phyloP scores from a whole-genome alignment of 768 basidiomycete genomes.

The Harrya chromipes region DNA sequence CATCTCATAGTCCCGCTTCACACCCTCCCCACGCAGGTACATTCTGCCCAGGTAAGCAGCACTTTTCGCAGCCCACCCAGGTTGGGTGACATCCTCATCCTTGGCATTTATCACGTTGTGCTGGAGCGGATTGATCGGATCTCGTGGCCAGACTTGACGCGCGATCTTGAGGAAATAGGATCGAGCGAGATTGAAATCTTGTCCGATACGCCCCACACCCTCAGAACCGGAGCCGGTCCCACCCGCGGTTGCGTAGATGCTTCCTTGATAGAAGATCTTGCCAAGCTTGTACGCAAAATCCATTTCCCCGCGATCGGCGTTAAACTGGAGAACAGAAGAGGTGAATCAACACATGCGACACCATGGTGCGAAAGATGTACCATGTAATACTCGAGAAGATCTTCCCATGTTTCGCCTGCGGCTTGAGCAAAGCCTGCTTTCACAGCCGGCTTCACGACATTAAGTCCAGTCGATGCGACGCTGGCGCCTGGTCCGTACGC shows the following conservation, averaged over 20 bases:
- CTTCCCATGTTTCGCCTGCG: constrained; percentile 92
- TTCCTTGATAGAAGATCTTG: constrained; percentile 96
- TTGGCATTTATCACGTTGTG: constrained; percentile 41
- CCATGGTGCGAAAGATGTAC: constrained; percentile 38
- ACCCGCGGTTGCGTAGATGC: constrained; percentile 75
- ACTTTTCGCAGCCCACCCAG: constrained; percentile 67
- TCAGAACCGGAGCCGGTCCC: constrained; percentile 87
- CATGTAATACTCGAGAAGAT: constrained; percentile 88
- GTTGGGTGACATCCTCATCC: constrained; percentile 50
- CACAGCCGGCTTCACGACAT: constrained; percentile 69
- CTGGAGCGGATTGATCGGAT: constrained; percentile 56
- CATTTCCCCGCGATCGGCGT: constrained; percentile 87
- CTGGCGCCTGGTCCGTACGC: constrained; percentile 95
- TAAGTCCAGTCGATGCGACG: constrained; percentile 83
- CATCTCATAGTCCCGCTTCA: constrained; percentile 65
- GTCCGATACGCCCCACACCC: constrained; percentile 85
- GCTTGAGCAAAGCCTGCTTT: constrained; percentile 79
- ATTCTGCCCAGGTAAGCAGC: constrained; percentile 92
- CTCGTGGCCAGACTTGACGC: constrained; percentile 84
- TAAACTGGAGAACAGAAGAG: constrained; percentile 58
- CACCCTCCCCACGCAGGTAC: constrained; percentile 91
- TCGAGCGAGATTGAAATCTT: constrained; percentile 72
- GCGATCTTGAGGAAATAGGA: constrained; percentile 86
- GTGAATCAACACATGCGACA: not conserved
- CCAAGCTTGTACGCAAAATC: constrained; percentile 90